phyloP scores from a whole-genome alignment of 495 filamentous ascomycete genomes.

The Aspergillus cristatus region DNA sequence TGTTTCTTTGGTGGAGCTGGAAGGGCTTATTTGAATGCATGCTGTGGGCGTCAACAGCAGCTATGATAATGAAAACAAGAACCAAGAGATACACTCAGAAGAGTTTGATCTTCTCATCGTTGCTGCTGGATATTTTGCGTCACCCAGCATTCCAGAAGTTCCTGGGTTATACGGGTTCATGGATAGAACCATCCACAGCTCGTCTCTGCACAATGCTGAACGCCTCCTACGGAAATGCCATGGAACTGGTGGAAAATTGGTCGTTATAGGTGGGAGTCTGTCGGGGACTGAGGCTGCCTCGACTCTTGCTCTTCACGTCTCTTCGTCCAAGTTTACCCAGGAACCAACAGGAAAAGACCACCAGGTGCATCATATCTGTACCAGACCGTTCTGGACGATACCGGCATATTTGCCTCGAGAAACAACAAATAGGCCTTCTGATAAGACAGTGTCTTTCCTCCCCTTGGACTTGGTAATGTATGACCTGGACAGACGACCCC shows the following conservation, averaged over 20 bases:
- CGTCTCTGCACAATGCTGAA: slow-evolving; percentile 26
- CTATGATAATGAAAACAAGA: neutral
- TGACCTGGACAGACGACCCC: slow-evolving; percentile 53
- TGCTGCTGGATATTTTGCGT: slow-evolving; percentile 68
- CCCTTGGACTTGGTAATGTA: slow-evolving; percentile 72
- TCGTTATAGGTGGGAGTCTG: slow-evolving; percentile 77
- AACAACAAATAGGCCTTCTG: slow-evolving; percentile 2
- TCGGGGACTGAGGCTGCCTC: slow-evolving; percentile 71
- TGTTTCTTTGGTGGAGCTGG: too few species aligned
- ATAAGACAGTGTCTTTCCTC: slow-evolving; percentile 42
- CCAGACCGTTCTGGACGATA: slow-evolving; percentile 64
- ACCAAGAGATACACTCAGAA: slow-evolving; percentile 13
- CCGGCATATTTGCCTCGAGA: slow-evolving; percentile 50
- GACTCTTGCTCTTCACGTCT: slow-evolving; percentile 60
- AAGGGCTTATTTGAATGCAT: too few species aligned
- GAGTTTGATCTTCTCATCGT: slow-evolving; percentile 67
- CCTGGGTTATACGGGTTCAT: slow-evolving; percentile 20
- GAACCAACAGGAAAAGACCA: slow-evolving; percentile 23
- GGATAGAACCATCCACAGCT: slow-evolving; percentile 51
- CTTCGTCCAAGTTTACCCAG: slow-evolving; percentile 43
- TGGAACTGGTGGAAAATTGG: slow-evolving; percentile 46
- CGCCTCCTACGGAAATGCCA: slow-evolving; percentile 2
- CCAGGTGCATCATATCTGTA: slow-evolving; percentile 57
- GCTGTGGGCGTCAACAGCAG: too few species aligned
- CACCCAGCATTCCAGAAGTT: slow-evolving; percentile 45